These are phyloP conservation scores for Tolypocladium sp. DNA, from an alignment of 2,329 filamentous ascomycete species.

Conservation along the genomic window DNA sequence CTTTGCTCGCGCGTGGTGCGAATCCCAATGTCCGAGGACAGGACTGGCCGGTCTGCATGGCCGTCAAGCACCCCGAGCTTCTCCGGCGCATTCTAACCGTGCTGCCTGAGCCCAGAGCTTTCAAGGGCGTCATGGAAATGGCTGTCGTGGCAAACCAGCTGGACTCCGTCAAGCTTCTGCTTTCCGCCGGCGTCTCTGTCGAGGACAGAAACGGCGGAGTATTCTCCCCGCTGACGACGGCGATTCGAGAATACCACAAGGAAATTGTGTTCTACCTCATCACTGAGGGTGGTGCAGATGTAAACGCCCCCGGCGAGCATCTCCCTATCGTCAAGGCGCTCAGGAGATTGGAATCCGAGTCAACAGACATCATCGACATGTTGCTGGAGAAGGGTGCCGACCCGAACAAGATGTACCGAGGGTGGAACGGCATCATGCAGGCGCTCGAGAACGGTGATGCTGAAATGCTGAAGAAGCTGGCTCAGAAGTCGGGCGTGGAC, in stretches of 20 bases:
- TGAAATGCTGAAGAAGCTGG: slow-evolving; percentile 41
- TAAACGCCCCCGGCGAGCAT: slow-evolving; percentile 61
- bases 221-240: slow-evolving; percentile 60
- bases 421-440: slow-evolving; percentile 58
- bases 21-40: slow-evolving; percentile 54
- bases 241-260: slow-evolving; percentile 53
- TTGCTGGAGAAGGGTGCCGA: slow-evolving; percentile 56
- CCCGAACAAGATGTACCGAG: slow-evolving; percentile 58
- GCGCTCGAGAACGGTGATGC: slow-evolving; percentile 55
- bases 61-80: slow-evolving; percentile 51
- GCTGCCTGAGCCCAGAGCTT: slow-evolving; percentile 48
- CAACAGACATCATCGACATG: slow-evolving; percentile 53
- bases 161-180: slow-evolving; percentile 56
- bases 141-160: slow-evolving; percentile 59
- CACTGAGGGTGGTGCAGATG: slow-evolving; percentile 51
- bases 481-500: slow-evolving; percentile 39
- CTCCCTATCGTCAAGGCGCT: slow-evolving; percentile 63
- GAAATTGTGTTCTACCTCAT: slow-evolving; percentile 54
- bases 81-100: slow-evolving; percentile 49
- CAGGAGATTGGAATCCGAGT: slow-evolving; percentile 43
- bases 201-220: slow-evolving; percentile 67
- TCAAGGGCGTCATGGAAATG: slow-evolving; percentile 60
- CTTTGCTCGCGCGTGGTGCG: slow-evolving; percentile 48
- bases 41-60: slow-evolving; percentile 65
- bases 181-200: slow-evolving; percentile 55